These are phyloP conservation scores for Cladosporium sp. DNA, from an alignment of 2,329 filamentous ascomycete species.

Conservation along the genomic window DNA sequence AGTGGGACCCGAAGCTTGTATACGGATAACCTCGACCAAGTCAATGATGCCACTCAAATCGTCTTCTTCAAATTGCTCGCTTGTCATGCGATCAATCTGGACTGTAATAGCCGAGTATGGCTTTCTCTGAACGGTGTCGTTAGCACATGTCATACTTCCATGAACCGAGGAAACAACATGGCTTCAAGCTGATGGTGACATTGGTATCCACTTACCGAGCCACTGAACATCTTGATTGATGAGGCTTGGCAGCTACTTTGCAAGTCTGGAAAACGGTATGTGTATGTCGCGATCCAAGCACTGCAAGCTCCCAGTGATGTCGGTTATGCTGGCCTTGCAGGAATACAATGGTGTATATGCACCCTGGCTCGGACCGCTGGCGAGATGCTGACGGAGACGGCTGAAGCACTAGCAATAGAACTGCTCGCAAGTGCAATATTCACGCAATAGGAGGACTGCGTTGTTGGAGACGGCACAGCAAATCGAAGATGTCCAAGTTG, in stretches of 20 bases:
- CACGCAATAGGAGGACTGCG: neutral
- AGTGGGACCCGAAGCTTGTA: slow-evolving; percentile 79
- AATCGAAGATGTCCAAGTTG: neutral
- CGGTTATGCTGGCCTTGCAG: neutral
- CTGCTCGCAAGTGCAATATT: neutral
- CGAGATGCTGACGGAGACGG: neutral
- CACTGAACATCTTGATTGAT: slow-evolving; percentile 19
- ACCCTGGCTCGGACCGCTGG: neutral
- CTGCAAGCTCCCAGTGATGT: no score
- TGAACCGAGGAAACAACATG: neutral
- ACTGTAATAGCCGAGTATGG: slow-evolving; percentile 93
- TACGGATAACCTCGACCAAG: slow-evolving; percentile 86
- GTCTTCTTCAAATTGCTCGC: slow-evolving; percentile 84
- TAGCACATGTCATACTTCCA: neutral
- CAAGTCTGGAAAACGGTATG: neutral
- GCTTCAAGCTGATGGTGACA: neutral
- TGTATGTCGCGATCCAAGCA: neutral
- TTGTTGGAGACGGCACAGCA: neutral
- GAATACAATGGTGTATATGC: neutral
- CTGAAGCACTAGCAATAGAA: neutral
- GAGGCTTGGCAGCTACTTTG: neutral
- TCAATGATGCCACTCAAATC: slow-evolving; percentile 89
- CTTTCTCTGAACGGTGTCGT: slow-evolving; percentile 54
- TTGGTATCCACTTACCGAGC: slow-evolving; percentile 21
- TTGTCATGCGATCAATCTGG: slow-evolving; percentile 83